Evolutionary conservation across 768 basidiomycete genomes (phyloP).

Genomic region (Lentinus tigrinus): DNA sequence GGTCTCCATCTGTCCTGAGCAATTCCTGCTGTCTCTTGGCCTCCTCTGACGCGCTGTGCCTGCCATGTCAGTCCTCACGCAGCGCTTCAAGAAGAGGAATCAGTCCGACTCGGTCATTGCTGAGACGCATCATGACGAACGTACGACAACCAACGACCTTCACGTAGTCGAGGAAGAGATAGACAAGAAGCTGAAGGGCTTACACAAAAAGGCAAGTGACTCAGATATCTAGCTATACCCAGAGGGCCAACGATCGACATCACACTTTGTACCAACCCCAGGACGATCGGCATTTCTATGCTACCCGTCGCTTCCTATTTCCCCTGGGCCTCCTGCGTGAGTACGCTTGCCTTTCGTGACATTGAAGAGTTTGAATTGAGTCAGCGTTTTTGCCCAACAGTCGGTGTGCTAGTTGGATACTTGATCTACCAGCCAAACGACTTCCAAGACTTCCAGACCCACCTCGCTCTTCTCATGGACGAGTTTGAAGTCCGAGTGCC

Average conservation of each 20-base stretch:
- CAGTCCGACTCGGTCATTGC: conserved; percentile 10
- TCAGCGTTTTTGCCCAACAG: conserved; percentile 33
- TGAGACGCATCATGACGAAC: not conserved
- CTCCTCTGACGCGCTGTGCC: not conserved
- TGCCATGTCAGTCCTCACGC: conserved; percentile 12
- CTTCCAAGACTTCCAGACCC: conserved; percentile 66
- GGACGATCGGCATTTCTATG: conserved; percentile 25
- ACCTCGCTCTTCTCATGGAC: conserved; percentile 63
- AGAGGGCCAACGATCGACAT: too few relatives aligned
- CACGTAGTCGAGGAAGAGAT: not conserved
- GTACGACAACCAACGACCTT: not conserved
- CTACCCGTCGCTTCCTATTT: conserved; percentile 60
- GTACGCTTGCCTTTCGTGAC: conserved; percentile 33
- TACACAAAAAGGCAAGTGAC: not conserved
- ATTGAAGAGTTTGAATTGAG: conserved; percentile 3
- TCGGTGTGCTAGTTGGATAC: conserved; percentile 65
- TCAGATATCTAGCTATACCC: not conserved
- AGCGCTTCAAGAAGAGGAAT: conserved; percentile 12
- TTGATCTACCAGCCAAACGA: conserved; percentile 65
- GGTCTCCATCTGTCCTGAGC: not conserved
- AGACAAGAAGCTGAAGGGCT: not conserved
- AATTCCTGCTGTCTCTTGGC: not conserved
- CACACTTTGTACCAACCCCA: not conserved
- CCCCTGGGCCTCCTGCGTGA: conserved; percentile 63
- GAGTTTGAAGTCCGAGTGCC: conserved; percentile 70